Evolutionary conservation across 2,329 filamentous ascomycete species (phyloP).

Genomic region (Cylindrodendrum hubeiense): DNA sequence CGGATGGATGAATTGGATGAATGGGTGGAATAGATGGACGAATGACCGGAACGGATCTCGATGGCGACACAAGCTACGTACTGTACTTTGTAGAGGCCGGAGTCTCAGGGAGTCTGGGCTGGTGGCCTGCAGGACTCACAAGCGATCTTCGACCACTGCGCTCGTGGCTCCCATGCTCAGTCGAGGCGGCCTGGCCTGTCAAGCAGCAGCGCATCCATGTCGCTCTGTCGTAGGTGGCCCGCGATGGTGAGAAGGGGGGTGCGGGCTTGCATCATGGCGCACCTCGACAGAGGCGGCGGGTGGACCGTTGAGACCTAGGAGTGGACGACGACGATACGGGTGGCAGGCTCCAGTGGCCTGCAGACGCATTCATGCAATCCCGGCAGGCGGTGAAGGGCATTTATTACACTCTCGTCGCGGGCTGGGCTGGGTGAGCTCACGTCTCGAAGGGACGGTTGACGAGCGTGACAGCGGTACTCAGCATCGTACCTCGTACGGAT

Average conservation of each 20-base stretch:
- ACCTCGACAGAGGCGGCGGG: conserved; percentile 31
- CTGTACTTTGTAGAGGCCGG: not conserved
- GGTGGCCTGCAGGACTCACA: conserved; percentile 23
- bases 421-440: conserved; percentile 12
- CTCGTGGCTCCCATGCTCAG: conserved; percentile 46
- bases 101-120: conserved; percentile 6
- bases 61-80: conserved; percentile 3
- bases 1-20: conserved; percentile 22
- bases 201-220: conserved; percentile 37
- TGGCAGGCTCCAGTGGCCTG: conserved; percentile 33
- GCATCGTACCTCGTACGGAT: conserved; percentile 1
- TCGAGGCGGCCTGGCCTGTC: conserved; percentile 38
- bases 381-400: conserved; percentile 42
- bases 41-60: conserved; percentile 17
- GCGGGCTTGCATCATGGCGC: conserved; percentile 33
- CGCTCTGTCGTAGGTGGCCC: conserved; percentile 28
- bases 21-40: conserved; percentile 27
- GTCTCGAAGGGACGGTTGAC: conserved; percentile 6
- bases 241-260: conserved; percentile 18
- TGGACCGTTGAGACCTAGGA: conserved; percentile 24
- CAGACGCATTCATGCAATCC: conserved; percentile 37
- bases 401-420: conserved; percentile 27
- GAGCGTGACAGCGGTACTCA: not conserved
- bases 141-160: conserved; percentile 32
- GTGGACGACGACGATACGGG: conserved; percentile 28